Evolutionary conservation across 257 asterid species (phyloP).

Genomic region (Solanum tarapatanum): DNA sequence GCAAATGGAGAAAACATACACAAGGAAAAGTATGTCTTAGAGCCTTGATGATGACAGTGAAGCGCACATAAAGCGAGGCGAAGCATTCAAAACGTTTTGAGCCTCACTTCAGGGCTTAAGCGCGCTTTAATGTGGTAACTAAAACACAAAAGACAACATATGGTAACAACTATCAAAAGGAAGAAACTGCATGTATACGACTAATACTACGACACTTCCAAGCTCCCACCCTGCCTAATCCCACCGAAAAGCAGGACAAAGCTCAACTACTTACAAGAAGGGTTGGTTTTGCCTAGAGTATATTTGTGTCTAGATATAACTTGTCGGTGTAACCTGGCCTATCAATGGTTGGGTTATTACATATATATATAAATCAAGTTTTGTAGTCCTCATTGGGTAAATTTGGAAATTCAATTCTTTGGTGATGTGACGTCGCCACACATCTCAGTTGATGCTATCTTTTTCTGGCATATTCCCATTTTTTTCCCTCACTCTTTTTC

Average conservation of each 20-base stretch:
- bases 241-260: background rate
- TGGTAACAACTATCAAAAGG: background rate
- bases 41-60: background rate
- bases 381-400: background rate
- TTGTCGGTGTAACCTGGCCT: background rate
- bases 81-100: background rate
- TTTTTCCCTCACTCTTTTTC: background rate
- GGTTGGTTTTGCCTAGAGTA: background rate
- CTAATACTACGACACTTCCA: background rate
- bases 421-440: background rate
- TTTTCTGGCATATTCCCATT: background rate
- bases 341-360: no score
- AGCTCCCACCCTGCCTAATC: background rate
- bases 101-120: background rate
- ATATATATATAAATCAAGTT: background rate
- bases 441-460: background rate
- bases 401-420: background rate
- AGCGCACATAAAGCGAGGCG: background rate
- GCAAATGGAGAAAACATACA: background rate
- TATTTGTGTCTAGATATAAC: background rate
- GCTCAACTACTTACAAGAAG: background rate
- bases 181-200: background rate
- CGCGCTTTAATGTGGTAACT: background rate
- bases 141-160: background rate
- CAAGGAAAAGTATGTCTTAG: background rate